Evolutionary conservation across 2,329 filamentous ascomycete genomes (phyloP).

Genomic region (Orbilia ellipsospora): DNA sequence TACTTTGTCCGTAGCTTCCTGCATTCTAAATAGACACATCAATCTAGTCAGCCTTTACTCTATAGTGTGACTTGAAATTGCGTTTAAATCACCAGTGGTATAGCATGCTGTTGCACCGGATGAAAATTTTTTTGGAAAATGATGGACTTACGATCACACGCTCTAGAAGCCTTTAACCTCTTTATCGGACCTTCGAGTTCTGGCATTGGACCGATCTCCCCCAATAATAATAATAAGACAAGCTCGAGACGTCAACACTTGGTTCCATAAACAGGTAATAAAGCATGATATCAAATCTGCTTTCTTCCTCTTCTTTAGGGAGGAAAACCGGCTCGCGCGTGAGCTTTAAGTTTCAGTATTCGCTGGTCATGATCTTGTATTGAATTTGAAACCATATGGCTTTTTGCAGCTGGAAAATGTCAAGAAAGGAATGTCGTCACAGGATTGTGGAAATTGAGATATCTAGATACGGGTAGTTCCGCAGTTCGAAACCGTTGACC

Average conservation of each 20-base stretch:
- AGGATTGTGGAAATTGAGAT: constrained; percentile 10
- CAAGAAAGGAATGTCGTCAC: constrained; percentile 30
- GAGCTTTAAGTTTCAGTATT: constrained; percentile 46
- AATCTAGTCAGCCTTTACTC: constrained; percentile 24
- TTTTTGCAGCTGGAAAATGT: neutral
- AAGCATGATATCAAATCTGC: constrained; percentile 35
- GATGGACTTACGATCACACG: constrained; percentile 57
- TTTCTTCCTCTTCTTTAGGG: constrained; percentile 26
- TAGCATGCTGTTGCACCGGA: too few species aligned
- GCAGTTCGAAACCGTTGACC: constrained; percentile 23
- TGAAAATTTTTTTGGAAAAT: constrained; percentile 35
- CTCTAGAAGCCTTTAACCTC: constrained; percentile 56
- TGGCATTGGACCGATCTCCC: constrained; percentile 47
- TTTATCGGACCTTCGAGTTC: constrained; percentile 56
- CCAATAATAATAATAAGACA: constrained; percentile 13
- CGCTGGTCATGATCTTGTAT: constrained; percentile 27
- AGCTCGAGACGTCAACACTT: constrained; percentile 39
- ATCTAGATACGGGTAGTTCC: constrained; percentile 12
- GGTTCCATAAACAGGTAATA: constrained; percentile 25
- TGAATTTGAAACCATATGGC: constrained; percentile 26
- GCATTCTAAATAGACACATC: constrained; percentile 28
- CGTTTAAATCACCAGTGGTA: neutral
- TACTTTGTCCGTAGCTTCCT: constrained; percentile 48
- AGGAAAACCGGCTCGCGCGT: constrained; percentile 20
- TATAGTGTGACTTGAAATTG: neutral